Evolutionary conservation across 768 basidiomycete species (phyloP), one percentile per base, ranked within the genome.

Genomic region (Lyophyllum decastes): DNA sequence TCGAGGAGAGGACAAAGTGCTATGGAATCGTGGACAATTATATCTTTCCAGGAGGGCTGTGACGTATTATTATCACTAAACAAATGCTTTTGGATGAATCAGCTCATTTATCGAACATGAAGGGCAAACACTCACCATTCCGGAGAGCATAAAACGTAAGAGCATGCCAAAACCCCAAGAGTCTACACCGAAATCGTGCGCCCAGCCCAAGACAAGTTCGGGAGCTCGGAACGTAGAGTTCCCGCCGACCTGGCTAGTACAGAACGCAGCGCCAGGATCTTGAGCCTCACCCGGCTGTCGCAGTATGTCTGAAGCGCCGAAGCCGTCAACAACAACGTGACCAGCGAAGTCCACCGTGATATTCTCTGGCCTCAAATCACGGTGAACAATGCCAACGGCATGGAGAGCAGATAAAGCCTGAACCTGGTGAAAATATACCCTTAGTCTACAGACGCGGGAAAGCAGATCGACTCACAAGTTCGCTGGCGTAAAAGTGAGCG

Each of bases 121-220:
- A 16, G 19, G 3, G 22, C n/a, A 25, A 26, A 14, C 26, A 64
- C 73, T 64, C 53, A 84, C 84, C 64, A 63, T 70, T 25, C 80
- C 80, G 26, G 76, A 74, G 43, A 79, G 66, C 76, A 86, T 77
- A 59, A 77, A 82, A 58, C 77, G 79, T 38, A 86, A 54, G 35
- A 83, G 55, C 63, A 81, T 64, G 2, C 85, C 86, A 58, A 86
- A 84, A 0, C 79, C 78, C 85, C 86, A 88, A 60, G 77, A 80
- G 66, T 88, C 86, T 19, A 82, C 82, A 14, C 76, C 70, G 22
- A 64, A 71, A 60, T 83, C 80, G 52, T 82, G 78, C 16, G 72
- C 64, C 86, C 86, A 88, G 0, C 81, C 81, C 9, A 86, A 70
- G 12, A 84, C 57, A 0, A 82, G 58, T 60, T 87, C 85, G 0